Conservation (phyloP, 2,329 filamentous ascomycete species). For the Xylariales sp. region DNA sequence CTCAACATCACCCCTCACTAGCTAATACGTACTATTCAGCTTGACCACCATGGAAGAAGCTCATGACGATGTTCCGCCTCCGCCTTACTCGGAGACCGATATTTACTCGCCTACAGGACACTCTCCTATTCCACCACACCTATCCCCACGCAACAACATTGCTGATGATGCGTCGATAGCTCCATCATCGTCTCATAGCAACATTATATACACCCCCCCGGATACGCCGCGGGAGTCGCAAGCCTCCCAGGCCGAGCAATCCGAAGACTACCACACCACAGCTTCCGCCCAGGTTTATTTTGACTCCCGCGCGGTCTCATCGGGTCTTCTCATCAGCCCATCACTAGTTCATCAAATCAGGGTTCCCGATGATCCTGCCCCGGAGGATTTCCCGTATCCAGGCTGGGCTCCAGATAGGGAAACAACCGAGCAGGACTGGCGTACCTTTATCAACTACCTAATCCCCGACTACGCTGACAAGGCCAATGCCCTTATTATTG, state of each 20-base stretch:
- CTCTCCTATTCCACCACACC: conserved; percentile 19
- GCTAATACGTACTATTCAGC: too few relatives aligned
- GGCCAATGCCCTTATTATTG: conserved; percentile 41
- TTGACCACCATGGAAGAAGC: conserved; percentile 18
- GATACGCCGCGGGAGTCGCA: conserved; percentile 37
- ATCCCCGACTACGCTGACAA: conserved; percentile 42
- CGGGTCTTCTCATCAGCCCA: conserved; percentile 6
- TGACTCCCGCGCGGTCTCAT: conserved; percentile 36
- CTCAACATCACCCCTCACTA: too few relatives aligned
- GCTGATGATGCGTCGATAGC: conserved; percentile 34
- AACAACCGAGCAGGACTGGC: conserved; percentile 50
- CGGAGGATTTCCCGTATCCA: conserved; percentile 40
- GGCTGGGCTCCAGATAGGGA: conserved; percentile 34
- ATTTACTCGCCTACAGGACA: conserved; percentile 41
- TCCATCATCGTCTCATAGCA: conserved; percentile 35
- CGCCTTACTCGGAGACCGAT: conserved; percentile 55
- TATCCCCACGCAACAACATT: conserved; percentile 13
- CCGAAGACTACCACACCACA: conserved; percentile 21
- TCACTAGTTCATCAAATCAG: conserved; percentile 27
- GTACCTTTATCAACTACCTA: conserved; percentile 53
- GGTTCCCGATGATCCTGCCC: conserved; percentile 29
- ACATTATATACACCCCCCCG: conserved; percentile 48
- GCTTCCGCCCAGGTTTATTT: conserved; percentile 41
- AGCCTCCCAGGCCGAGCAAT: conserved; percentile 19
- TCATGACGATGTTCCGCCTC: conserved; percentile 40